Percentiles rank a stretch among this genome's conserved stretches.
These are phyloP conservation scores for Candida ovalis DNA, from an alignment of 805 yeast species.

Conservation along the genomic window DNA sequence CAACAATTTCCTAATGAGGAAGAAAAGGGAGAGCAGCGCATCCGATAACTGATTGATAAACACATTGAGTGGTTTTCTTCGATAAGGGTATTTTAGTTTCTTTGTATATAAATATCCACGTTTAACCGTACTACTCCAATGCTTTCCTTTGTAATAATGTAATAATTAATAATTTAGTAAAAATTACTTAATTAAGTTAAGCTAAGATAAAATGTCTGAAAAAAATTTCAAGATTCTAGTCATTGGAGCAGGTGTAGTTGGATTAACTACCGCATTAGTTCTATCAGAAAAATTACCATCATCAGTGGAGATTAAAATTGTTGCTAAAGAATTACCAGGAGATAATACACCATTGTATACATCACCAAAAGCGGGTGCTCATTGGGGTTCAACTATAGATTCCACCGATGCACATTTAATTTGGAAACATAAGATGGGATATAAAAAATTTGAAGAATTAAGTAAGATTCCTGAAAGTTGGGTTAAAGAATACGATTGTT, in stretches of 20 bases:
- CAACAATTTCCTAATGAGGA: neutral
- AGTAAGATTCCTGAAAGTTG: constrained; percentile 38
- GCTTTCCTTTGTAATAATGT: too few relatives aligned
- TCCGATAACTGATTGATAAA: neutral
- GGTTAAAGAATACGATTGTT: constrained; percentile 19
- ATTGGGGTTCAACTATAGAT: constrained; percentile 46
- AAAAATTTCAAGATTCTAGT: constrained; percentile 15
- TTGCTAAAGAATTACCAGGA: constrained; percentile 53
- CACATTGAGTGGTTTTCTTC: too few relatives aligned
- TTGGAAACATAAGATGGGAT: constrained; percentile 35
- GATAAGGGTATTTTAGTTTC: neutral
- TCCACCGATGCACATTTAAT: constrained; percentile 6
- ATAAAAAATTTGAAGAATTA: constrained; percentile 32
- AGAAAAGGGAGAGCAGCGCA: neutral
- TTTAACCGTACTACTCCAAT: too few relatives aligned
- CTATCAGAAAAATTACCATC: constrained; percentile 28
- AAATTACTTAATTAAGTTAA: too few relatives aligned
- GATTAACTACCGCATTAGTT: constrained; percentile 46
- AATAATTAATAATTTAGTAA: too few relatives aligned
- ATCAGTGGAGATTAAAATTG: constrained; percentile 35
- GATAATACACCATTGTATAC: constrained; percentile 47
- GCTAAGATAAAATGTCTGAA: neutral
- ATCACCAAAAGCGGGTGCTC: constrained; percentile 70
- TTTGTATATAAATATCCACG: too few relatives aligned
- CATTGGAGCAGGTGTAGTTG: constrained; percentile 51